Evolutionary conservation across 257 asterid species (phyloP).

Genomic region (Capsicum rhomboideum): DNA sequence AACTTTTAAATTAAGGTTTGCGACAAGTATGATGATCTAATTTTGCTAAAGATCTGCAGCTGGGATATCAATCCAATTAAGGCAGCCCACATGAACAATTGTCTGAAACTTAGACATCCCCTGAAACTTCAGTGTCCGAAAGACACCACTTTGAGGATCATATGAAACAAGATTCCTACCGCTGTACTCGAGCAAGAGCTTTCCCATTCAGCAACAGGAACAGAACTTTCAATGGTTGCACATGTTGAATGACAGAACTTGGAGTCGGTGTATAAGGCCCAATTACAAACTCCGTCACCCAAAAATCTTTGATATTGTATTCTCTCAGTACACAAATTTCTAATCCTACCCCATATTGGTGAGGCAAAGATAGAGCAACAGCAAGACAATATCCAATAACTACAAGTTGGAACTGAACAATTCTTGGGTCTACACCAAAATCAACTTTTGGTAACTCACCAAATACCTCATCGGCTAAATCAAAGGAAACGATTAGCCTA

Average conservation of each 20-base stretch:
- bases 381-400: slow-evolving; percentile 17
- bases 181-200: too few relatives aligned
- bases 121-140: too few relatives aligned
- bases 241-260: too few relatives aligned
- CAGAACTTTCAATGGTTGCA: too few relatives aligned
- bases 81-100: too few relatives aligned
- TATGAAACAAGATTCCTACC: too few relatives aligned
- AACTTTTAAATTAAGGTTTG: too few relatives aligned
- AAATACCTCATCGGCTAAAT: slow-evolving; percentile 15
- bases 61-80: too few relatives aligned
- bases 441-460: not conserved
- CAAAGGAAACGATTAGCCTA: slow-evolving; percentile 13
- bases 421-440: not conserved
- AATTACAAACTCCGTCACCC: slow-evolving; percentile 3
- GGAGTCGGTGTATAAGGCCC: not conserved
- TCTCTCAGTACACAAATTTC: slow-evolving; percentile 23
- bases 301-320: not conserved
- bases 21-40: too few relatives aligned
- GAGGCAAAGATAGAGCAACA: not conserved
- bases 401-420: slow-evolving; percentile 16
- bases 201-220: too few relatives aligned
- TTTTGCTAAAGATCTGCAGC: too few relatives aligned
- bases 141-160: not conserved
- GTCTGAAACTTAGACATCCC: too few relatives aligned
- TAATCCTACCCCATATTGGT: not conserved